Evolutionary conservation across 306 rosid genomes (phyloP).

Genomic region (Parietaria judaica): DNA sequence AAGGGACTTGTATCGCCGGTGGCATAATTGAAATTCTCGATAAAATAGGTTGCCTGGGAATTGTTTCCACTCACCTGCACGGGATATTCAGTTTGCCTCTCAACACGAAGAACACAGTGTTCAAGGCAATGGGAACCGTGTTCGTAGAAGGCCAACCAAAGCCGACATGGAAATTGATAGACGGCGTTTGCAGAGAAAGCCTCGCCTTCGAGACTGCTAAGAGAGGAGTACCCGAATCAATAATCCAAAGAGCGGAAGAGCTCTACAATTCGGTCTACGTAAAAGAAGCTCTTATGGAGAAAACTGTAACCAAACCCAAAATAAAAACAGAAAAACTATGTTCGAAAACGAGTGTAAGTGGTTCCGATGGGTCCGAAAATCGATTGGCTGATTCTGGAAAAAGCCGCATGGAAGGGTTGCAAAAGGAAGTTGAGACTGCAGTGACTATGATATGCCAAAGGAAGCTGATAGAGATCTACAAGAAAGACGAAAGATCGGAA

Average conservation of each 20-base stretch:
- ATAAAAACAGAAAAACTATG: conserved; percentile 1
- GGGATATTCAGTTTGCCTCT: conserved; percentile 78
- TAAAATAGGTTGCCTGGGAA: conserved; percentile 71
- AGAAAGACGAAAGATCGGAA: conserved; percentile 22
- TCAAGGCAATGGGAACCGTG: conserved; percentile 77
- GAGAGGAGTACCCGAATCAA: conserved; percentile 59
- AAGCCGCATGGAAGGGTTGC: conserved; percentile 30
- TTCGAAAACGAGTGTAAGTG: conserved; percentile 22
- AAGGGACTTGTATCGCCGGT: conserved; percentile 97
- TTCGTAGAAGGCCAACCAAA: conserved; percentile 54
- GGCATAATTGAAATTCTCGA: conserved; percentile 82
- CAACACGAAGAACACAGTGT: conserved; percentile 42
- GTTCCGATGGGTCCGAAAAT: conserved; percentile 27
- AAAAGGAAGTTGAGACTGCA: conserved; percentile 52
- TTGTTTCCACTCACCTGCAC: conserved; percentile 92
- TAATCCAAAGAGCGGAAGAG: conserved; percentile 72
- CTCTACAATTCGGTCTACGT: conserved; percentile 53
- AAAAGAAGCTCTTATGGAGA: conserved; percentile 26
- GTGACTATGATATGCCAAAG: conserved; percentile 57
- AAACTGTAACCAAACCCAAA: conserved; percentile 27
- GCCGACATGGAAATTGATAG: conserved; percentile 81
- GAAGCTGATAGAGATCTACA: conserved; percentile 42
- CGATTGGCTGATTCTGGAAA: conserved; percentile 21
- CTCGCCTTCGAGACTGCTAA: conserved; percentile 95
- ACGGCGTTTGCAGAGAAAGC: conserved; percentile 85